phyloP scores from a whole-genome alignment of 2,329 filamentous ascomycete species.

The Calonectria multiphialidica region DNA sequence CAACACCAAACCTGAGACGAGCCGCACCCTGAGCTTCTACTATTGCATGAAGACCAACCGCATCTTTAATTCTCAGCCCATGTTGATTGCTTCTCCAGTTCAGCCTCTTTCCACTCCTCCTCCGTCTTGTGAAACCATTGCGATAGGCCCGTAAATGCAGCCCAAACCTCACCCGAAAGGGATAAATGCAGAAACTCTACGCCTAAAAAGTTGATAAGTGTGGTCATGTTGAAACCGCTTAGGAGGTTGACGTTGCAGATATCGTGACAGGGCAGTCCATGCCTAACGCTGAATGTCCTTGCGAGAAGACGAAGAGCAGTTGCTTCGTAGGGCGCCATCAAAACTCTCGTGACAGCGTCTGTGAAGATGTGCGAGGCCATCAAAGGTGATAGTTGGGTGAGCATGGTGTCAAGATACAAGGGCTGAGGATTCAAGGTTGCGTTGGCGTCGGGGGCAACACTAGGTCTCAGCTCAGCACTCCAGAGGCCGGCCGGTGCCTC shows the following conservation, averaged over 20 bases:
- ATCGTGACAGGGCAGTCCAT: conserved; percentile 51
- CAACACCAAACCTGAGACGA: neutral
- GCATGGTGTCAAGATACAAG: conserved; percentile 60
- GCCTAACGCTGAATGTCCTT: conserved; percentile 53
- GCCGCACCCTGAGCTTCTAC: neutral
- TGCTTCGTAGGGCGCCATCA: conserved; percentile 62
- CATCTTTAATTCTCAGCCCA: conserved; percentile 3
- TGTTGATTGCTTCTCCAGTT: conserved; percentile 29
- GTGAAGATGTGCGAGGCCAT: conserved; percentile 61
- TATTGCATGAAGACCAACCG: neutral
- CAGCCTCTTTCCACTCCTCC: conserved; percentile 56
- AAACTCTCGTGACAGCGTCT: conserved; percentile 55
- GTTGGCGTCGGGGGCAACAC: conserved; percentile 50
- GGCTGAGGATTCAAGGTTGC: conserved; percentile 40
- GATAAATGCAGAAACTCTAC: conserved; percentile 59
- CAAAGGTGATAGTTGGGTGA: conserved; percentile 64
- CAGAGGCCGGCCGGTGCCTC: conserved; percentile 66
- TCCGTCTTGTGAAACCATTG: conserved; percentile 56
- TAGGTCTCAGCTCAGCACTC: conserved; percentile 70
- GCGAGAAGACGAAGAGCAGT: conserved; percentile 59
- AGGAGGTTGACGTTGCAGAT: conserved; percentile 55
- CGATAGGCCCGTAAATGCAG: conserved; percentile 51
- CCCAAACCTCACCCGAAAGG: conserved; percentile 61
- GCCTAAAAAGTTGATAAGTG: conserved; percentile 59
- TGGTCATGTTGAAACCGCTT: conserved; percentile 53